Base-by-base conservation (phyloP, 2,329 filamentous ascomycete genomes). In the Fusarium sarcochroum region DNA sequence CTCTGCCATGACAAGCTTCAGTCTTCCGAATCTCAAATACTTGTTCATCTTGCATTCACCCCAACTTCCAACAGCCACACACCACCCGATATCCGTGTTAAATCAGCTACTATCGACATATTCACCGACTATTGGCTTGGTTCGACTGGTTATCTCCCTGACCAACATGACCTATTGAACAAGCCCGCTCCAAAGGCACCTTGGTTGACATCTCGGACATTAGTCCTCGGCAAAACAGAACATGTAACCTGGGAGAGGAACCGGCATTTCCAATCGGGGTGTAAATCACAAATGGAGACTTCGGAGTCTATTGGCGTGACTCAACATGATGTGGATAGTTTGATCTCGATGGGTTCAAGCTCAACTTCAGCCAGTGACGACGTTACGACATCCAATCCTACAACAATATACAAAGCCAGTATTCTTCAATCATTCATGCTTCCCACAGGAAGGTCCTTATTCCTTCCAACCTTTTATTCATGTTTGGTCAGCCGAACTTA, bases 401-500 rank as follows among this genome's bases (percentile, higher is more conserved):
- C 23, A 13, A 23, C n/a, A 38, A 11, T 10, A 38, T 38, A 38
- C 35, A n/a, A 18, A 13, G 35, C 35, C 6, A 9, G 10, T 10
- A 7, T 62, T 9, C 7, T 5, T 6, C 59, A 62, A 6, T 2
- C 42, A 1, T 63, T 62, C 3, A 13, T 1, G 2, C 42, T 62
- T 11, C 37, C 59, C 1, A 38, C 41, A 2, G 18, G 38, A 14
- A 55, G 48, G 7, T 15, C 21, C 1, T 2, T 55, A 1, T 63
- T 62, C 3, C 35, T 63, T 9, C 59, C 57, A 1, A 63, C 57
- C 0, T 63, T 63, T 3, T 38, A 63, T 17, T 63, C 59, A 1
- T 63, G 57, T 8, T 17, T 55, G 9, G 10, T 63, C 5, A 63
- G 59, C n/a, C 42, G 57, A 20, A 55, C 30, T 4, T 63, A 62